phyloP scores from a whole-genome alignment of 305 asterid species.

The Fraxinus paxiana region DNA sequence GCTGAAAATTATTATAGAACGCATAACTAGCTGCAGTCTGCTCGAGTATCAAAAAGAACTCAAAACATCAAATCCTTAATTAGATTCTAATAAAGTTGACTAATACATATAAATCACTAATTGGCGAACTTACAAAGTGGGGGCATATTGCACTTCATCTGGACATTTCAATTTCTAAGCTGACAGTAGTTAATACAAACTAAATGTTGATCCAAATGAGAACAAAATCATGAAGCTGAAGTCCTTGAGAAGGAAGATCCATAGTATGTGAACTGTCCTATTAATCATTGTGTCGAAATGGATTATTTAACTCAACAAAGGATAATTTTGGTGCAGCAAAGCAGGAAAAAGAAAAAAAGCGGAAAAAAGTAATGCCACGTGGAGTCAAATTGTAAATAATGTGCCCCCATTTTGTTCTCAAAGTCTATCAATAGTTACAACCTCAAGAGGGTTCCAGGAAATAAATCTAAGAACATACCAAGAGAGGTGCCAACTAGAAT shows the following conservation, averaged over 20 bases:
- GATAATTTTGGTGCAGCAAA: not conserved
- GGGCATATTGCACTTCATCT: conserved; percentile 11
- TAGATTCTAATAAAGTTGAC: not conserved
- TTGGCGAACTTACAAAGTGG: not conserved
- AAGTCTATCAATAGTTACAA: conserved; percentile 13
- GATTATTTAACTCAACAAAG: conserved; percentile 4
- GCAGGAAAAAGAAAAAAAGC: not conserved
- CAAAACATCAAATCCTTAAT: not conserved
- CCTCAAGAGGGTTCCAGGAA: conserved; percentile 27
- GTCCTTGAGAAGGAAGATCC: not conserved
- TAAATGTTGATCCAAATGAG: conserved; percentile 1
- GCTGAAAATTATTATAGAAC: conserved; percentile 6
- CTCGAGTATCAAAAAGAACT: not conserved
- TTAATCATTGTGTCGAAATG: not conserved
- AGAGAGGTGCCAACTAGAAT: conserved; percentile 96
- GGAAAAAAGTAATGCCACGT: not conserved
- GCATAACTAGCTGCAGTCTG: conserved; percentile 13
- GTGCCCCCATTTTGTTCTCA: not conserved
- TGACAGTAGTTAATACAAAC: conserved; percentile 8
- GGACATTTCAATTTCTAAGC: conserved; percentile 1
- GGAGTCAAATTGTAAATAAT: conserved; percentile 21
- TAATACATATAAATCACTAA: not conserved
- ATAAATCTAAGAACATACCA: conserved; percentile 44
- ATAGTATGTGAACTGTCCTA: not conserved
- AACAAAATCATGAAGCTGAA: conserved; percentile 4